Base-by-base conservation (phyloP, 768 basidiomycete genomes). In the Chalciporus piperatus region DNA sequence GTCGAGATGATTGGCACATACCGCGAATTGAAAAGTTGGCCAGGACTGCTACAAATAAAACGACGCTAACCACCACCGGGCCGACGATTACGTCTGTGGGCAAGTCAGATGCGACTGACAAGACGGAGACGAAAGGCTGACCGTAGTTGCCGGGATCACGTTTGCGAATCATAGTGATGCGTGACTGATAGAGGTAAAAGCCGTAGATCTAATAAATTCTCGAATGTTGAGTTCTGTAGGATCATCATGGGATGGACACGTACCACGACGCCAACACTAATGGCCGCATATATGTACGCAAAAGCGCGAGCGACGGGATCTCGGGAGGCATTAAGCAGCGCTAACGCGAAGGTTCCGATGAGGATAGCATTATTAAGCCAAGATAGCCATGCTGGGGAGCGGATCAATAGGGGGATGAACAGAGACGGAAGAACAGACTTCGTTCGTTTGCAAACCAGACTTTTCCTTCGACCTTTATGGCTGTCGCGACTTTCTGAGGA, bases 381-480 rank as follows among this genome's bases (percentile, higher is more conserved):
- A 0, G 94, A 81, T 28, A 98, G 79, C 89, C 94, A 97, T 2
- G 96, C 91, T 92, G 47, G 2, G 47, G 43, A 35, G 45, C 23
- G 22, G n/a, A 32, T 64, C 28, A 62, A 9, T 13, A 14, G 28
- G 25, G 27, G 27, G 35, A 48, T 16, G 37, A 27, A 37, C 3
- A 33, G 41, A 47, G 43, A 13, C 7, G 23, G 14, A 9, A 12
- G 10, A 41, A 45, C 84, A 54, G 42, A 93, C 91, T 93, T 64
- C 92, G 75, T 70, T 98, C 94, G 63, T 97, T 97, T 9, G 94
- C 93, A 67, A 98, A 96, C 94, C 95, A 98, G 43, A 98, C 94
- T 63, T 98, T 98, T 19, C 84, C 85, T 66, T 98, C 94, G 16
- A 98, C 92, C 56, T 84, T 89, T 60, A 98, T 76, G 0, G 86